Conservation (phyloP, 2,329 filamentous ascomycete species). For the Westerdykella aurantiaca region DNA sequence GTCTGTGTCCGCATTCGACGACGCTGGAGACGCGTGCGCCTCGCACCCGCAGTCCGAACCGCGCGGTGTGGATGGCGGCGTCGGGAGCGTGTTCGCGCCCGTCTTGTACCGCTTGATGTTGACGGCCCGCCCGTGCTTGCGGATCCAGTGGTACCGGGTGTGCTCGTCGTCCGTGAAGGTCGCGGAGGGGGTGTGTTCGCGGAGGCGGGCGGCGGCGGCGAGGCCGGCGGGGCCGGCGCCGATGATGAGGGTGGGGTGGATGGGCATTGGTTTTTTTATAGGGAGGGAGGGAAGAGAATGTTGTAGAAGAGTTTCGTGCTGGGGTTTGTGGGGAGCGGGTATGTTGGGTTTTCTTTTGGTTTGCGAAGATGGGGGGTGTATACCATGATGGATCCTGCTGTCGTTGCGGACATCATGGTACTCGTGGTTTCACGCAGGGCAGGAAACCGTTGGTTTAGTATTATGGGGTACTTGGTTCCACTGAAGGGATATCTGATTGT, state of each 20-base stretch:
- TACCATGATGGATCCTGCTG: no score
- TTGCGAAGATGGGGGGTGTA: no score
- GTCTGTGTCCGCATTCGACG: constrained; percentile 11
- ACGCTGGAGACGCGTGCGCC: constrained; percentile 2
- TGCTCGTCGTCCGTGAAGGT: constrained; percentile 82
- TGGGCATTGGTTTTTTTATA: constrained; percentile 12
- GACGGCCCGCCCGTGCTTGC: constrained; percentile 56
- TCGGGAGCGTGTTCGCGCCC: constrained; percentile 28
- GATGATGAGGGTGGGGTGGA: constrained; percentile 64
- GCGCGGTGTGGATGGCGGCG: constrained; percentile 19
- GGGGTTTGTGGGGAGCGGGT: no score
- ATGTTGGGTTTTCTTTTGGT: no score
- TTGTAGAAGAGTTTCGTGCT: no score
- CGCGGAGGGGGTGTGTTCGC: constrained; percentile 67
- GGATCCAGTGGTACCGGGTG: constrained; percentile 72
- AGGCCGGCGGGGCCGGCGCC: constrained; percentile 72
- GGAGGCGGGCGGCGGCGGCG: constrained; percentile 64
- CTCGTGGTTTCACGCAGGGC: no score
- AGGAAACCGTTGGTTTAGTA: no score
- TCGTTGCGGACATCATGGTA: no score
- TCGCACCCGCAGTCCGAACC: constrained; percentile 15
- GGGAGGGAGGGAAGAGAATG: no score
- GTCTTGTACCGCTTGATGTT: constrained; percentile 51
- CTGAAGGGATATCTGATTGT: no score
- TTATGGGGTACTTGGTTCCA: no score